Conservation (phyloP, 306 rosid species). For the Malus asiatica region DNA sequence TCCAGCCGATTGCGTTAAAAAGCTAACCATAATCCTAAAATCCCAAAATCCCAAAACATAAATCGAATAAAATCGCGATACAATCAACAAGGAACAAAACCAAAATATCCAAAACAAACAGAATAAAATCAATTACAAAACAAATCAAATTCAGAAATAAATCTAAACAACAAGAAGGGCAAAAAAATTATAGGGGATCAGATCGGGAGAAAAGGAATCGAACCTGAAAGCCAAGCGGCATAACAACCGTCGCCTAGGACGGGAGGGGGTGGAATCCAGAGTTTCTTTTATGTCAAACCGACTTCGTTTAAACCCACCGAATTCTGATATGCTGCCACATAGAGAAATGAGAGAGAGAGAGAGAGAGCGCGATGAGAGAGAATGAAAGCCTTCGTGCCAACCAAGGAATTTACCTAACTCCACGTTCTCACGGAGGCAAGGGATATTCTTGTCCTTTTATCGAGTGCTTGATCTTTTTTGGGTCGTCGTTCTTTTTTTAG, state of each 20-base stretch:
- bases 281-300: conserved; percentile 24
- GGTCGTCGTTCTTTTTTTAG: neutral
- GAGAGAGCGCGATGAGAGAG: neutral
- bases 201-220: conserved; percentile 4
- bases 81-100: neutral
- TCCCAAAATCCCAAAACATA: neutral
- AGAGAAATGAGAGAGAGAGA: too few relatives aligned
- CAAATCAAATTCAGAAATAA: conserved; percentile 18
- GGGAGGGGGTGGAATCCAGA: conserved; percentile 92
- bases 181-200: neutral
- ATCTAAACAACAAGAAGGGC: too few relatives aligned
- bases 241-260: conserved; percentile 94
- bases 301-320: neutral
- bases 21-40: neutral
- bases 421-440: neutral
- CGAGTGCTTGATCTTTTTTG: neutral
- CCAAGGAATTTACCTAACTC: conserved; percentile 11
- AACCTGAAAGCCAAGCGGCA: conserved; percentile 73
- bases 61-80: neutral
- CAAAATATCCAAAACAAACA: neutral
- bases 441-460: neutral
- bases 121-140: neutral
- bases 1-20: neutral
- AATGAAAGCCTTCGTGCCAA: conserved; percentile 7
- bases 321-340: neutral